These are phyloP conservation scores for Saprolegnia parasitica DNA, from an alignment of 352 stramenopile species.

Conservation along the genomic window DNA sequence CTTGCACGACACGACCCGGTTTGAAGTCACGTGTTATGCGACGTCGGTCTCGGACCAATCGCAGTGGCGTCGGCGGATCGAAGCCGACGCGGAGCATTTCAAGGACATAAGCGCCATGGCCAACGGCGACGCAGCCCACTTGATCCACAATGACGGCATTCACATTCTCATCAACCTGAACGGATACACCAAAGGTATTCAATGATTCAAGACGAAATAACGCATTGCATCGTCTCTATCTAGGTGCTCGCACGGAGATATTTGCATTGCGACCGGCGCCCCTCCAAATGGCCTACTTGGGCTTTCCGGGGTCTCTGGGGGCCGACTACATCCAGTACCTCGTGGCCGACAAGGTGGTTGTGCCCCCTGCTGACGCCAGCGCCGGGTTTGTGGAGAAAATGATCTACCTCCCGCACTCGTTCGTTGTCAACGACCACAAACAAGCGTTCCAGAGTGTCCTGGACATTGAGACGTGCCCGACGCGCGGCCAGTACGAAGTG, in stretches of 20 bases:
- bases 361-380: slow-evolving; percentile 51
- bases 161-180: slow-evolving; percentile 92
- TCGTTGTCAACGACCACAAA: slow-evolving; percentile 92
- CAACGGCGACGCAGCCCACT: slow-evolving; percentile 62
- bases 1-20: slow-evolving; percentile 78
- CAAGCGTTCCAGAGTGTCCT: slow-evolving; percentile 79
- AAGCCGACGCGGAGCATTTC: slow-evolving; percentile 85
- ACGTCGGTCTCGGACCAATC: slow-evolving; percentile 74
- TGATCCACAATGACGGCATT: slow-evolving; percentile 82
- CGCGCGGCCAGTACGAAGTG: slow-evolving; percentile 82
- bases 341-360: slow-evolving; percentile 76
- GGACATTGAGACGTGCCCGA: slow-evolving; percentile 68
- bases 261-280: slow-evolving; percentile 88
- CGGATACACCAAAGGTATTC: slow-evolving; percentile 87
- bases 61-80: slow-evolving; percentile 76
- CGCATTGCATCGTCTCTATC: neutral
- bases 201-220: neutral
- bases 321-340: slow-evolving; percentile 93
- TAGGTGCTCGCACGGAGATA: slow-evolving; percentile 82
- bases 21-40: slow-evolving; percentile 90
- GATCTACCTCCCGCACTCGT: slow-evolving; percentile 89
- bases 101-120: slow-evolving; percentile 63
- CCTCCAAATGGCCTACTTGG: slow-evolving; percentile 88
- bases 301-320: slow-evolving; percentile 87
- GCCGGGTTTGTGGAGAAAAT: slow-evolving; percentile 87